These are phyloP conservation scores for Boletus patriciae DNA, from an alignment of 768 basidiomycete genomes.

Conservation along the genomic window DNA sequence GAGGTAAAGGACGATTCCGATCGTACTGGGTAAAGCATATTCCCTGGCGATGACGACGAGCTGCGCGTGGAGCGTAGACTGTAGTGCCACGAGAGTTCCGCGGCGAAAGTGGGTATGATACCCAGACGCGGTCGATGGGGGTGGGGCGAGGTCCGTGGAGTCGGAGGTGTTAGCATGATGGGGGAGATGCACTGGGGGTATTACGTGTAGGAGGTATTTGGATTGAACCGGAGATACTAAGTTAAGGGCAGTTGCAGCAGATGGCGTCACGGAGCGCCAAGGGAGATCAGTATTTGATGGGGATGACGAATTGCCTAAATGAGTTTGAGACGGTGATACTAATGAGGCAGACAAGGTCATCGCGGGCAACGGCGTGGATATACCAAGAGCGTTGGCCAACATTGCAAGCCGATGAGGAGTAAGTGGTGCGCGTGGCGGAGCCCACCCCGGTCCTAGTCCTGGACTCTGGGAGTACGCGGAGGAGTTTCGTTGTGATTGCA, in stretches of 20 bases:
- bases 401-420: constrained; percentile 77
- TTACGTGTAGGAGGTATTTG: constrained; percentile 77
- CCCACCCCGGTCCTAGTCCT: constrained; percentile 41
- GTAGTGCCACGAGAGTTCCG: constrained; percentile 83
- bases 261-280: constrained; percentile 53
- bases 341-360: constrained; percentile 27
- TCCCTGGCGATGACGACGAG: constrained; percentile 87
- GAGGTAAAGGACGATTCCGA: constrained; percentile 82
- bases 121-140: constrained; percentile 62
- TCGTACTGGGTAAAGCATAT: constrained; percentile 85
- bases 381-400: constrained; percentile 82
- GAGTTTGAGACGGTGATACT: constrained; percentile 10
- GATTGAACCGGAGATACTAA: constrained; percentile 46
- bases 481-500: constrained; percentile 19
- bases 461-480: constrained; percentile 11
- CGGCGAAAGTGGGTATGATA: constrained; percentile 78
- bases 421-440: constrained; percentile 67
- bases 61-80: constrained; percentile 81
- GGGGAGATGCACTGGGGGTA: constrained; percentile 73
- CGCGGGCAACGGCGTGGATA: constrained; percentile 69
- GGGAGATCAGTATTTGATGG: constrained; percentile 33
- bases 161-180: constrained; percentile 52
- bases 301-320: constrained; percentile 19
- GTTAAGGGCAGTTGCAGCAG: constrained; percentile 41
- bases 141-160: constrained; percentile 48